Conservation (phyloP, 2,329 filamentous ascomycete genomes). For the Claviceps africana region DNA sequence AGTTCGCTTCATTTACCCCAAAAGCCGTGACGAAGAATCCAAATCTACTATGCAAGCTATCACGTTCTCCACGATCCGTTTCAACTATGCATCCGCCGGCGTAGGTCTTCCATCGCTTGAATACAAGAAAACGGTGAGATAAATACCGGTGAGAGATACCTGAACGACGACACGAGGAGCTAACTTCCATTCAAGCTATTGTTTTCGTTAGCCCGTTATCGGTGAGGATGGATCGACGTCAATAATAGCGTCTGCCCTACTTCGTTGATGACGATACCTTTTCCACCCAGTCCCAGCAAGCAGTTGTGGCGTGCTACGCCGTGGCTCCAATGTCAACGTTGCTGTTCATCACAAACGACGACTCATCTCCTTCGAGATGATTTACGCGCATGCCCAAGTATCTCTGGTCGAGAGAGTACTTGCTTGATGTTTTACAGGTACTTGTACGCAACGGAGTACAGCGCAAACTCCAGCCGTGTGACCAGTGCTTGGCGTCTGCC, state of each 20-base stretch:
- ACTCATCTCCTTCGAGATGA: background rate
- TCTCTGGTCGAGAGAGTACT: background rate
- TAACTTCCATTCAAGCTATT: background rate
- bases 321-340: background rate
- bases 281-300: background rate
- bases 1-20: background rate
- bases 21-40: background rate
- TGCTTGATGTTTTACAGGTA: background rate
- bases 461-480: background rate
- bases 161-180: background rate
- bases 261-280: background rate
- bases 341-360: slow-evolving; percentile 1
- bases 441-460: background rate
- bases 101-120: background rate
- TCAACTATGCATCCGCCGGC: background rate
- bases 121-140: background rate
- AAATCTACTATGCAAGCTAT: background rate
- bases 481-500: background rate
- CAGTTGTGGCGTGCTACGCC: background rate
- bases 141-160: background rate
- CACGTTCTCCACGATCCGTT: background rate
- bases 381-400: background rate
- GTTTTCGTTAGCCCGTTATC: background rate
- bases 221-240: background rate
- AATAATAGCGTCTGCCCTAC: background rate